Base-by-base conservation (phyloP, 2,329 filamentous ascomycete genomes). In the Sclerotinia borealis region DNA sequence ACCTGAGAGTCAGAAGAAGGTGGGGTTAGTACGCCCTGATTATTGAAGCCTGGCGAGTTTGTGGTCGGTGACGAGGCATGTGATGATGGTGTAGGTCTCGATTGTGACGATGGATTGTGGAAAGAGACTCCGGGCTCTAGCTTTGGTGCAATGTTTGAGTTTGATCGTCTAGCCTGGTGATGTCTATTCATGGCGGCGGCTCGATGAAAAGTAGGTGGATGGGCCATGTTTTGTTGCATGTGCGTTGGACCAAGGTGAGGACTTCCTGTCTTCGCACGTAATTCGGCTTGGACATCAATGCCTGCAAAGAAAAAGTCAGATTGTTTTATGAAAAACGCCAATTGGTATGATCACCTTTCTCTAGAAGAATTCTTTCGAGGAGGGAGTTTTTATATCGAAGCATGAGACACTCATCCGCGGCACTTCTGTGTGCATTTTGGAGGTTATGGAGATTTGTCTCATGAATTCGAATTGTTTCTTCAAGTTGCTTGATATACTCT, bases 401-500 rank as follows among this genome's bases (percentile, higher is more conserved):
- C 95, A 99, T 98, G 73, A 98, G 79, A 76, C 95, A 98, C 78
- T 98, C 95, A 76, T 98, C 95, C 64, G 93, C 92, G 64, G 95
- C 95, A 73, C 87, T 93, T 71, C 95, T 91, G 75, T 98, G 95
- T 69, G 92, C 96, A 73, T 93, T 90, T 78, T 98, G 95, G 65
- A 99, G 83, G 73, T 87, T 96, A 72, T 96, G 91, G 63, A 98
- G 82, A 72, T 92, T 93, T 72, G 96, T 92, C 78, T 99, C 95
- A 81, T 98, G 93, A 71, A 95, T 91, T 74, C 95, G 93, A 77
- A 99, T 98, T 63, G 93, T 96, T 71, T 93, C 92, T 79, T 99
- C 95, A 31, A 99, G 85, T 77, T 99, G 95, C 80, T 98, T 98
- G 80, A 99, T 99, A 77, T 99, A 99, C 80, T 99, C 95, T 62